Base-by-base conservation (phyloP, 2,329 filamentous ascomycete species). In the Fusarium sterilihyphosum region DNA sequence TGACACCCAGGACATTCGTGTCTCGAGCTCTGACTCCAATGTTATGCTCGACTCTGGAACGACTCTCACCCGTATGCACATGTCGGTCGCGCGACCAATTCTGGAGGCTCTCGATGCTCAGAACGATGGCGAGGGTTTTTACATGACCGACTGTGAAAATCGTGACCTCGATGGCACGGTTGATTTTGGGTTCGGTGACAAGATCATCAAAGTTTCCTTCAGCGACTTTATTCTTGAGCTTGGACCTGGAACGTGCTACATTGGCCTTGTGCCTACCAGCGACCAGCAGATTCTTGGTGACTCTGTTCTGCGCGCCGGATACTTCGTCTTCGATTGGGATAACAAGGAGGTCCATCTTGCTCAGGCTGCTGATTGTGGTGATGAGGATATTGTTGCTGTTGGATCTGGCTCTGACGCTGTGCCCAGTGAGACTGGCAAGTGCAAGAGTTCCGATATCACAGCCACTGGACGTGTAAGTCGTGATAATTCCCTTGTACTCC, bases 41-140 rank as follows among this genome's bases (percentile, higher is more conserved):
- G 84, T 87, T 29, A 83, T 88, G 78, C 82, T 90, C 59, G 88
- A 90, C 80, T 87, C 85, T 6, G 88, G 88, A 59, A 86, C 86
- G 4, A 88, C 88, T 2, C 78, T 89, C 18, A 84, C 81, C 8
- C 82, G 85, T 26, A 83, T 90, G 43, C 87, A 87, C 24, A 73
- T 81, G 16, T 47, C 78, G 4, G 78, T 87, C 13, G 85, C 86
- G n/a, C 66, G 74, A 10, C 82, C 83, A 5, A 82, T 90, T 8
- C 83, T 86, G 3, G 71, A 81, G 8, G 80, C 81, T n/a, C 84
- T 90, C 38, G 81, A 82, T 16, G 86, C 84, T 0, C 41, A 77
- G 37, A 79, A 82, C 24, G 83, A 85, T 59, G 80, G 81, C 13
- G 75, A 83, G 14, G 86, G 86, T 35, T 85, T 84, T 61, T 89